Percentiles rank a stretch among this genome's conserved stretches.
Evolutionary conservation across 2,329 filamentous ascomycete genomes (phyloP).

Genomic region (Coleophoma eucalyptorum): DNA sequence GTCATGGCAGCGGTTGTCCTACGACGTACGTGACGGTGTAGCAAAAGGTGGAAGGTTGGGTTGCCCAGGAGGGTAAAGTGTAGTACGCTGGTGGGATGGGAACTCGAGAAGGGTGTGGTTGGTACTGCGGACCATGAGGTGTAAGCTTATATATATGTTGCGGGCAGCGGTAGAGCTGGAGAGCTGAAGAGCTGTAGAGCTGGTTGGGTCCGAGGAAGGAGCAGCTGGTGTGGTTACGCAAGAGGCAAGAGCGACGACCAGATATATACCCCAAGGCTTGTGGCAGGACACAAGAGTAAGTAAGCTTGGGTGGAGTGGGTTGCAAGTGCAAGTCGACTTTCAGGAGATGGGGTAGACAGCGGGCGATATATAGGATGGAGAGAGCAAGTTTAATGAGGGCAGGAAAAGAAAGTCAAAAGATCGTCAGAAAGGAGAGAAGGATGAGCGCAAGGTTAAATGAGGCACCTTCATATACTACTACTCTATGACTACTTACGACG

Average conservation of each 20-base stretch:
- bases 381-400: background rate
- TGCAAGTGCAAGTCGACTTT: too few species aligned
- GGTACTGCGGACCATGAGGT: background rate
- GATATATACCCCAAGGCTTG: background rate
- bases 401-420: background rate
- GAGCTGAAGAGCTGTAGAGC: background rate
- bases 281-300: too few species aligned
- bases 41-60: background rate
- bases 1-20: background rate
- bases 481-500: too few species aligned
- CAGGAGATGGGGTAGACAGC: background rate
- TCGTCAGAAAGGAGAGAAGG: background rate
- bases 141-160: background rate
- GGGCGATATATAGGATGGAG: background rate
- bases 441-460: conserved; percentile 1
- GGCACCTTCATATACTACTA: background rate
- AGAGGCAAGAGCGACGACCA: background rate
- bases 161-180: background rate
- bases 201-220: background rate
- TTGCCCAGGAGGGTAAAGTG: background rate
- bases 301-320: too few species aligned
- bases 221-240: background rate
- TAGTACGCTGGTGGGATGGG: background rate
- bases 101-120: background rate
- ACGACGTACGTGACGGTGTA: background rate